These are phyloP conservation scores for Dunaliella primolecta DNA, from an alignment of 139 green algal genomes.

Conservation along the genomic window DNA sequence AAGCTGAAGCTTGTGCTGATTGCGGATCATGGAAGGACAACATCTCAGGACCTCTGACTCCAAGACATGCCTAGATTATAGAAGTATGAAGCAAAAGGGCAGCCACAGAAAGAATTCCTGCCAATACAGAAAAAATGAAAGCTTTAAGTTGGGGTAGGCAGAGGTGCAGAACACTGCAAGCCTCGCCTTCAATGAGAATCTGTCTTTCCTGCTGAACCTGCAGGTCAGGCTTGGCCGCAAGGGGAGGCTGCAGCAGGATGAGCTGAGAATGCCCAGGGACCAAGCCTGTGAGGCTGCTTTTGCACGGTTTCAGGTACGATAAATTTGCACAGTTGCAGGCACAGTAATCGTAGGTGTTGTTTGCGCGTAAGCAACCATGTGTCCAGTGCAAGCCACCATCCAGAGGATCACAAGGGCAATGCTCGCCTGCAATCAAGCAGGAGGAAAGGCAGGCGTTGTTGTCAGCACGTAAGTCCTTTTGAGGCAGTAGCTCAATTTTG, in stretches of 20 bases:
- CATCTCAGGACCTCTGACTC: too few relatives aligned
- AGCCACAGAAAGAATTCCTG: too few relatives aligned
- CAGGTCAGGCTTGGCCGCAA: slow-evolving; percentile 28
- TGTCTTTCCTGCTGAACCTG: slow-evolving; percentile 37
- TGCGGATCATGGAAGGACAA: too few relatives aligned
- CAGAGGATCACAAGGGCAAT: too few relatives aligned
- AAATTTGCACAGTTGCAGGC: too few relatives aligned
- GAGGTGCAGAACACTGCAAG: background rate
- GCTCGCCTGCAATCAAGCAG: too few relatives aligned
- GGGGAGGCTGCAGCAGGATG: slow-evolving; percentile 33
- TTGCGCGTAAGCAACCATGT: too few relatives aligned
- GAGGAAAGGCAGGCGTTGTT: too few relatives aligned
- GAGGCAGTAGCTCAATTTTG: background rate
- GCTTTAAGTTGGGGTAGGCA: background rate
- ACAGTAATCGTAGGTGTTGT: too few relatives aligned
- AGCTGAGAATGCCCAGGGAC: slow-evolving; percentile 45
- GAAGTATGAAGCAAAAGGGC: background rate
- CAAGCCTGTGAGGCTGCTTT: slow-evolving; percentile 40
- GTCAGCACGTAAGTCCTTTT: slow-evolving; percentile 7
- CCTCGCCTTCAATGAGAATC: background rate
- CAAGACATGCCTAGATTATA: background rate
- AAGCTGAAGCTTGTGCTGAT: too few relatives aligned
- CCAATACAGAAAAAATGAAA: too few relatives aligned
- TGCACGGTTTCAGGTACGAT: slow-evolving; percentile 39
- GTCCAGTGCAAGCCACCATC: too few relatives aligned